Evolutionary conservation across 768 basidiomycete genomes (phyloP).

Genomic region (Rhizopogon sp.): DNA sequence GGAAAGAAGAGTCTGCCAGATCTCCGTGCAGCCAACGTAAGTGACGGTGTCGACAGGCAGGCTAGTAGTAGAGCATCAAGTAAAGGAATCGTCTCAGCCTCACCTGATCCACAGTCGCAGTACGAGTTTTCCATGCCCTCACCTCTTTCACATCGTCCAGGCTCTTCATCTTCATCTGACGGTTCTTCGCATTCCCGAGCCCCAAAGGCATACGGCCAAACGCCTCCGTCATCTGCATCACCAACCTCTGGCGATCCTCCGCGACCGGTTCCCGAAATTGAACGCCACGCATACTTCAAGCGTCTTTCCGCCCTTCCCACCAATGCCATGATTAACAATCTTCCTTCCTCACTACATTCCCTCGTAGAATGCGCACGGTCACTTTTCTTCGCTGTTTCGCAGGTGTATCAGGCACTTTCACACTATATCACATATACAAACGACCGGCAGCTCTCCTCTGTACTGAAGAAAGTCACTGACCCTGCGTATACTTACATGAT

Average conservation of each 20-base stretch:
- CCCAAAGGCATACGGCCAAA: constrained; percentile 22
- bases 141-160: constrained; percentile 39
- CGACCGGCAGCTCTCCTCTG: constrained; percentile 76
- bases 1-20: constrained; percentile 88
- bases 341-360: constrained; percentile 64
- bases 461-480: constrained; percentile 80
- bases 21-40: constrained; percentile 50
- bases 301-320: constrained; percentile 77
- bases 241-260: constrained; percentile 31
- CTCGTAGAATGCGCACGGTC: constrained; percentile 89
- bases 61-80: constrained; percentile 18
- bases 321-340: constrained; percentile 52
- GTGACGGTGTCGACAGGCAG: constrained; percentile 22
- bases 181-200: constrained; percentile 16
- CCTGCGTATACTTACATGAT: constrained; percentile 79
- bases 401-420: constrained; percentile 84
- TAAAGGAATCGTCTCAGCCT: background rate
- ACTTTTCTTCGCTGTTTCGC: constrained; percentile 86
- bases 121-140: constrained; percentile 34
- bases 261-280: constrained; percentile 54
- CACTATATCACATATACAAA: constrained; percentile 82
- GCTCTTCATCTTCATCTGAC: constrained; percentile 38
- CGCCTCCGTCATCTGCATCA: constrained; percentile 31
- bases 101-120: constrained; percentile 8
- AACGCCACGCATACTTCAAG: constrained; percentile 91